Evolutionary conservation across 768 basidiomycete species (phyloP), one percentile per base, ranked within the genome.

Genomic region (Hygrocybe coccinea): DNA sequence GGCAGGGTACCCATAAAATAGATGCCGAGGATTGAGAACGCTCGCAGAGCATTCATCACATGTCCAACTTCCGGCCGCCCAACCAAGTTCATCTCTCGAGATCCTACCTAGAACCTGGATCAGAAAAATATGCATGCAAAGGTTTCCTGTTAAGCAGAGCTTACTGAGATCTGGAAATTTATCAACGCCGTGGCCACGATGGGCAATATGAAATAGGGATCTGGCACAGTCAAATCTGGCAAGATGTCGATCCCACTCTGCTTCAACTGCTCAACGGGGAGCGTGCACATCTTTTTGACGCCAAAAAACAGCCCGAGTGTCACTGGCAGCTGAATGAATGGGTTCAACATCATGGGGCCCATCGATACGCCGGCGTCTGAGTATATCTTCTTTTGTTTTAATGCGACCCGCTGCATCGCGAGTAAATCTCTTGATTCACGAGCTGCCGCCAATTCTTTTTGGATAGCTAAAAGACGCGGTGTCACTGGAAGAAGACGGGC

Each of bases 221-320:
- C 90, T n/a, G 83, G 66, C 2, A 77, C 67, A 0, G 92, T 91
- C 59, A 98, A 71, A 69, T 97, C 88, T 0, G 84, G 83, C 37
- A 95, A 67, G 71, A 85, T 83, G 44, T 69, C 75, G 29, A 92
- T 67, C 0, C 95, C 93, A 56, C 90, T 92, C 58, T 84, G 74
- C 60, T 80, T 78, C 63, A 97, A 67, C 72, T 92, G 91, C 52
- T 77, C 77, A 17, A 97, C 69, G 0, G 91, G 90, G 44, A 85
- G 67, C 48, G 77, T 74, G 61, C 86, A 85, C 75, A 98, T 79
- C 46, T 73, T 74, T 70, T 83, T 83, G 54, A 95, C 67, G 15
- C 82, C 91, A 60, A 92, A 86, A 79, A 98, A 98, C 73, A 91
- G 71, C 12, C 86, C 84, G 33, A 97, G 71, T 45, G 87, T 85